These are phyloP conservation scores for Anthracocystis setariae DNA, from an alignment of 1,284 basidiomycete genomes.

Conservation along the genomic window DNA sequence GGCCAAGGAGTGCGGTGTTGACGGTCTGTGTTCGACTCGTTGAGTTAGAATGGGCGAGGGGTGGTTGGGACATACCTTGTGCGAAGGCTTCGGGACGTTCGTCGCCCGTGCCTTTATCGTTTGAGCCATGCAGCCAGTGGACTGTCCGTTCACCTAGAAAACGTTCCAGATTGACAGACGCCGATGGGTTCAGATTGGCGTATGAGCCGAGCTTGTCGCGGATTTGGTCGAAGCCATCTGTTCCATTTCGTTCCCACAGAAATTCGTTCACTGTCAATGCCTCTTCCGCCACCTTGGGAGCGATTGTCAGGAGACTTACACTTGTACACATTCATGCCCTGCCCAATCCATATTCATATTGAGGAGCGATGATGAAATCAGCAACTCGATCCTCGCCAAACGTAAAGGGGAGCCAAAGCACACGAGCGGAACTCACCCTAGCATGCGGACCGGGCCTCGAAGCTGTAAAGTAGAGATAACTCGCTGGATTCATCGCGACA, in stretches of 20 bases:
- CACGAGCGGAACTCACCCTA: constrained; percentile 15
- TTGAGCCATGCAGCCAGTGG: constrained; percentile 30
- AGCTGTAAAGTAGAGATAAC: constrained; percentile 32
- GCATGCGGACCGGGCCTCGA: constrained; percentile 15
- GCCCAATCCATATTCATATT: too few relatives aligned
- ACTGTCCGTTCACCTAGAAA: constrained; percentile 15
- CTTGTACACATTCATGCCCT: constrained; percentile 50
- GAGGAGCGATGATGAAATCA: too few relatives aligned
- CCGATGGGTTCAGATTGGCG: background rate
- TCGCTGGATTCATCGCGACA: constrained; percentile 43
- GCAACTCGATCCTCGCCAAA: background rate
- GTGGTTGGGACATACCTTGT: constrained; percentile 48
- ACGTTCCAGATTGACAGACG: constrained; percentile 2
- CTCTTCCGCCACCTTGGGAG: background rate
- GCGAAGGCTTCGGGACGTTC: constrained; percentile 34
- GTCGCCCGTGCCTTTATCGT: constrained; percentile 38
- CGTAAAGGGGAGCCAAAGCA: too few relatives aligned
- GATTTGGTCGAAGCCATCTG: constrained; percentile 38
- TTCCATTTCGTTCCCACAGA: too few relatives aligned
- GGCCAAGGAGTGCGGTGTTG: too few relatives aligned
- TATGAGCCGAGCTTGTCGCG: constrained; percentile 11
- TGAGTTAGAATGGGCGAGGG: too few relatives aligned
- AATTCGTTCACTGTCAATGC: too few relatives aligned
- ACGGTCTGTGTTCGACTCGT: too few relatives aligned
- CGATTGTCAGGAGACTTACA: constrained; percentile 19